A percentile compares a stretch with the other conserved stretches of the same genome.
Evolutionary conservation across 768 basidiomycete genomes (phyloP).

Genomic region (Rhodosporidiobolus sp.): DNA sequence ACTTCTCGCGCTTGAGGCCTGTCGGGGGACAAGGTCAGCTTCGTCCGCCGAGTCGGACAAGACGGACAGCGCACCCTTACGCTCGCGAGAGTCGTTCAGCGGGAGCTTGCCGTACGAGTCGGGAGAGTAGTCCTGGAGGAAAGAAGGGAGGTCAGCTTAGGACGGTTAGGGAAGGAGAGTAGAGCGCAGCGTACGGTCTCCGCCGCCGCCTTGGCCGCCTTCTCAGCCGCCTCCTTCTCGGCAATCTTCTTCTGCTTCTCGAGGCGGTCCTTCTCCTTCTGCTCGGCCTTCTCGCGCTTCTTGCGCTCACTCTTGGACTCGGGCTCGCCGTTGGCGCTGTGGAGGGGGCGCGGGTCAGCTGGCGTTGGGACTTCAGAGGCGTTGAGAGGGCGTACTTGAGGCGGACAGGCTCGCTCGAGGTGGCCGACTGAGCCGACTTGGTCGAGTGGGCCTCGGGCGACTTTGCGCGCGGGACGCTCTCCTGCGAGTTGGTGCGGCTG

Average conservation of each 20-base stretch:
- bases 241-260: constrained; percentile 82
- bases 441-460: background rate
- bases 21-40: background rate
- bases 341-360: background rate
- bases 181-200: constrained; percentile 56
- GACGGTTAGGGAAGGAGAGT: too few relatives aligned
- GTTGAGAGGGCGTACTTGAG: constrained; percentile 18
- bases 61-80: constrained; percentile 50
- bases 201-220: constrained; percentile 62
- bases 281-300: constrained; percentile 82
- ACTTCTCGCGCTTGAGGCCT: constrained; percentile 61
- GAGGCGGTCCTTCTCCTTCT: constrained; percentile 85
- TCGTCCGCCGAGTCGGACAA: background rate
- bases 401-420: constrained; percentile 12
- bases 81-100: constrained; percentile 83
- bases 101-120: constrained; percentile 79
- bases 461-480: background rate
- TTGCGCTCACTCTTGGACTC: constrained; percentile 86
- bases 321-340: constrained; percentile 47
- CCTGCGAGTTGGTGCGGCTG: constrained; percentile 11
- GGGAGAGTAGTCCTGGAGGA: constrained; percentile 59
- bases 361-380: background rate
- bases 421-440: constrained; percentile 6
- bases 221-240: constrained; percentile 71
- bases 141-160: constrained; percentile 41